phyloP scores from a whole-genome alignment of 2,329 filamentous ascomycete genomes.

The Ceratocystis alfenasii region DNA sequence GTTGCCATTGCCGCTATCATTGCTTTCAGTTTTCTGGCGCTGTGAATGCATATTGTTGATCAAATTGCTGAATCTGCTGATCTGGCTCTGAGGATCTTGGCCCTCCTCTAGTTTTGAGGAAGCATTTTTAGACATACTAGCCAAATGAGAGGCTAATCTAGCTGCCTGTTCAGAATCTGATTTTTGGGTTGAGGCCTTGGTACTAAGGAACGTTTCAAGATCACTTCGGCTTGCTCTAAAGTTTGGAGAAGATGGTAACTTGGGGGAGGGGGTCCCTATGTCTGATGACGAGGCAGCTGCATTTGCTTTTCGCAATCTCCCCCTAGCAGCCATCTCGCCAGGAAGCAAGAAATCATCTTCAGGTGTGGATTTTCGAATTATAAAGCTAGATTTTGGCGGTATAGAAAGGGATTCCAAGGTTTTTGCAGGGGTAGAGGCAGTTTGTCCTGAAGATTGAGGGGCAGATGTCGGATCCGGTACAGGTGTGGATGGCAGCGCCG shows the following conservation, averaged over 20 bases:
- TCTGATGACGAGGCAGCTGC: neutral
- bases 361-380: constrained; percentile 11
- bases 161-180: neutral
- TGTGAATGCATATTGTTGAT: constrained; percentile 12
- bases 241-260: neutral
- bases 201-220: neutral
- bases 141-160: neutral
- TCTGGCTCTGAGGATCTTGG: constrained; percentile 10
- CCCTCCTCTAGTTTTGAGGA: neutral
- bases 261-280: neutral
- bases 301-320: neutral
- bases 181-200: neutral
- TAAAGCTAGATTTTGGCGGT: constrained; percentile 8
- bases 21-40: constrained; percentile 14
- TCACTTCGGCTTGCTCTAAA: neutral
- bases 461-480: neutral
- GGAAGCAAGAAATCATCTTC: constrained; percentile 17
- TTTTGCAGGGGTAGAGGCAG: neutral
- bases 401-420: neutral
- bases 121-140: neutral
- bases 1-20: neutral
- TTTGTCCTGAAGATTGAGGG: neutral
- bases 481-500: neutral
- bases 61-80: constrained; percentile 17
- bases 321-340: constrained; percentile 3